phyloP scores from a whole-genome alignment of 495 filamentous ascomycete species.

The Geopyxis carbonaria region DNA sequence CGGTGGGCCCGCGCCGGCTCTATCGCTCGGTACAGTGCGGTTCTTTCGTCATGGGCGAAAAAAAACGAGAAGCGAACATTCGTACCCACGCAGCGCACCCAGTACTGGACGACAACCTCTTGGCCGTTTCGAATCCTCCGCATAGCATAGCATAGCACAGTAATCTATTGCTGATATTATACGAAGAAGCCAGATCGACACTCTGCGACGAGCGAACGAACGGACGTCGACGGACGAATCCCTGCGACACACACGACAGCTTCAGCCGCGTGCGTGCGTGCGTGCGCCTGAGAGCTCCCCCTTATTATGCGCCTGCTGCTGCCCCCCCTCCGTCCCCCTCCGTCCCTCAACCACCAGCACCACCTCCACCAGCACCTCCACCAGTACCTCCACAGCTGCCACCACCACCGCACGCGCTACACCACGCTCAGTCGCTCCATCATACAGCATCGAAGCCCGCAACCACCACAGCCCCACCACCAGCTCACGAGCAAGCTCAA shows the following conservation, averaged over 20 bases:
- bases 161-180: too few relatives aligned
- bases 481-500: slow-evolving; percentile 5
- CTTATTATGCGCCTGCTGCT: background rate
- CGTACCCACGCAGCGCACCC: too few relatives aligned
- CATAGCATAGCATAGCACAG: too few relatives aligned
- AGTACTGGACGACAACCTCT: too few relatives aligned
- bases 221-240: background rate
- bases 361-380: slow-evolving; percentile 6
- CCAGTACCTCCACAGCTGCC: background rate
- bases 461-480: slow-evolving; percentile 4
- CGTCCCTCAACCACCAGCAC: slow-evolving; percentile 4
- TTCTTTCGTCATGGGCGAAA: too few relatives aligned
- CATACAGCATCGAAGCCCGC: background rate
- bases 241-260: background rate
- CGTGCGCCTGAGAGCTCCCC: background rate
- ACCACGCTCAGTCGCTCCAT: background rate
- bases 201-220: background rate
- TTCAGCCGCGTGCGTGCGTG: background rate
- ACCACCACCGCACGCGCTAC: background rate
- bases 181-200: too few relatives aligned
- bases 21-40: too few relatives aligned
- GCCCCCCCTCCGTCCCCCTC: background rate
- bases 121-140: too few relatives aligned
- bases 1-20: too few relatives aligned
- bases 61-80: too few relatives aligned